A percentile compares a stretch with the other conserved stretches of the same genome.
phyloP scores from a whole-genome alignment of 139 green algal genomes.

The Chlamydomonas sp. region DNA sequence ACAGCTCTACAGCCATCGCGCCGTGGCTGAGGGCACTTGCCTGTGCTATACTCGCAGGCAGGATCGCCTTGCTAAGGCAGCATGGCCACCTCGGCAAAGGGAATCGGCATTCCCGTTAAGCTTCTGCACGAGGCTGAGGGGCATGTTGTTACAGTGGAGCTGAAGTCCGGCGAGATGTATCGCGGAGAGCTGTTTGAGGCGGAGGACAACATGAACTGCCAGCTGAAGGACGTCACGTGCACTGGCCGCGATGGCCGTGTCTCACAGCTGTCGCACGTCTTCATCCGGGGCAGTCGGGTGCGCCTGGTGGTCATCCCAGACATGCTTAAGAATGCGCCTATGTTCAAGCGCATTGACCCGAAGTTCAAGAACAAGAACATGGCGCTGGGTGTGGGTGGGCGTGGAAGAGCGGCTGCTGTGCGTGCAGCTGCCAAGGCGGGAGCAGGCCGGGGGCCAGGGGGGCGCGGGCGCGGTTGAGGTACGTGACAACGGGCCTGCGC shows the following conservation, averaged over 20 bases:
- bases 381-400: constrained; percentile 78
- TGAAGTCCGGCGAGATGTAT: constrained; percentile 97
- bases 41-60: background rate
- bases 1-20: background rate
- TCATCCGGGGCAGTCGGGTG: constrained; percentile 85
- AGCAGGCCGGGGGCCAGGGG: constrained; percentile 35
- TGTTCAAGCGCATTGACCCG: constrained; percentile 99
- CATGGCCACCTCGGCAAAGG: constrained; percentile 64
- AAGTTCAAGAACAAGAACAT: constrained; percentile 83
- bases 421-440: constrained; percentile 76
- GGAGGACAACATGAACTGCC: constrained; percentile 99
- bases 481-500: too few species aligned
- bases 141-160: constrained; percentile 95
- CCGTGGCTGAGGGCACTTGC: constrained; percentile 3
- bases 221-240: constrained; percentile 93
- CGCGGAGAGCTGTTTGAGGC: constrained; percentile 91
- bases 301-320: constrained; percentile 97
- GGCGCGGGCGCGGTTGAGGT: constrained; percentile 2
- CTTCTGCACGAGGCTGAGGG: constrained; percentile 98
- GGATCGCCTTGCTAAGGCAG: background rate
- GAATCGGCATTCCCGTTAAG: constrained; percentile 88
- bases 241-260: constrained; percentile 86
- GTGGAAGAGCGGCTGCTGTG: constrained; percentile 74
- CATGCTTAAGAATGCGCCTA: constrained; percentile 99
- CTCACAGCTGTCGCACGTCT: constrained; percentile 91